Percentiles rank a stretch among this genome's conserved stretches.
phyloP scores from a whole-genome alignment of 108 stramenopile species.

The Cyclostephanos invisitatus region DNA sequence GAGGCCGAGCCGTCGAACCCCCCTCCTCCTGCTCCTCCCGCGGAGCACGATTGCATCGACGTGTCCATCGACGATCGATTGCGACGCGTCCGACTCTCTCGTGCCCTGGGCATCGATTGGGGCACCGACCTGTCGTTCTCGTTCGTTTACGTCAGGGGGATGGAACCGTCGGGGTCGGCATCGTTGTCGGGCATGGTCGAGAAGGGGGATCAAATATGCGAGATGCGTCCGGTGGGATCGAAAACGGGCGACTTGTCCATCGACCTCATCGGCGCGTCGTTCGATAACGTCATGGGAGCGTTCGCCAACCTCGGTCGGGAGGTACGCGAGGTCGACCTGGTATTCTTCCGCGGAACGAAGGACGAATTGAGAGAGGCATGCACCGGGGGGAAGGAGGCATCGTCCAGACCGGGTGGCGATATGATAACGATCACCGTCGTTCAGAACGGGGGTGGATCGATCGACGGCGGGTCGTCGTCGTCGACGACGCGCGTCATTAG shows the following conservation, averaged over 20 bases:
- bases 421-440: conserved; percentile 81
- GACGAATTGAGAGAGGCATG: conserved; percentile 78
- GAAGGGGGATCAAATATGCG: conserved; percentile 85
- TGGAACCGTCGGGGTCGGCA: conserved; percentile 84
- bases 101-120: conserved; percentile 92
- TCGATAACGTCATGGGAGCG: conserved; percentile 86
- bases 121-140: conserved; percentile 91
- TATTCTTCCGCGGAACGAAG: conserved; percentile 89
- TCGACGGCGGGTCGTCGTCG: conserved; percentile 43
- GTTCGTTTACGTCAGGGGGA: conserved; percentile 88
- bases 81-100: conserved; percentile 69
- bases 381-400: conserved; percentile 29
- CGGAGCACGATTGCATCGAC: conserved; percentile 41
- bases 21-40: not conserved
- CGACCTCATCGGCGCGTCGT: conserved; percentile 73
- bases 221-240: conserved; percentile 57
- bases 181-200: conserved; percentile 62
- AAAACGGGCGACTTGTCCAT: conserved; percentile 40
- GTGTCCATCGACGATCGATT: conserved; percentile 68
- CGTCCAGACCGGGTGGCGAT: not conserved
- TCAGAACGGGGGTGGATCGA: conserved; percentile 63
- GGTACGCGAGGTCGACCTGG: conserved; percentile 73
- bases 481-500: conserved; percentile 25
- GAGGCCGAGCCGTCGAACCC: not conserved
- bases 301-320: conserved; percentile 74